These are phyloP conservation scores for grape (Vitis vinifera) DNA, from an alignment of 164 flowering plant genomes.

Conservation along the genomic window DNA sequence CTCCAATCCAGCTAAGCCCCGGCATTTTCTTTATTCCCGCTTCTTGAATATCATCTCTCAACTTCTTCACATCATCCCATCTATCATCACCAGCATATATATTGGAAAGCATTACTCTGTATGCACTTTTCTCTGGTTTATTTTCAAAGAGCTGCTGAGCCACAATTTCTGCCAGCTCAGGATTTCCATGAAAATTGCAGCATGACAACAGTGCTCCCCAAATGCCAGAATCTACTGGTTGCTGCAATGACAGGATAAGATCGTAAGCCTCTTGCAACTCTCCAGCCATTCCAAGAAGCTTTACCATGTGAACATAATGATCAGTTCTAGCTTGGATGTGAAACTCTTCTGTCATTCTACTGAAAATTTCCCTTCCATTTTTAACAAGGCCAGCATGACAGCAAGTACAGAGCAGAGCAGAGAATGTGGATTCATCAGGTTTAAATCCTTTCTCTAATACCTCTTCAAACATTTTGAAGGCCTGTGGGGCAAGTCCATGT, in stretches of 20 bases:
- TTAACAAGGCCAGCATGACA: conserved; percentile 64
- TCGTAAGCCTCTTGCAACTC: conserved; percentile 68
- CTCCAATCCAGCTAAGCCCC: conserved; percentile 61
- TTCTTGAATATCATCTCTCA: conserved; percentile 46
- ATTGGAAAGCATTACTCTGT: conserved; percentile 75
- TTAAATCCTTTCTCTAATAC: conserved; percentile 39
- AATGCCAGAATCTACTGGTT: conserved; percentile 54
- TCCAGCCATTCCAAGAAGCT: conserved; percentile 75
- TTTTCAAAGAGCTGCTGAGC: conserved; percentile 41
- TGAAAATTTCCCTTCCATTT: conserved; percentile 50
- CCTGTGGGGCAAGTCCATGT: conserved; percentile 54
- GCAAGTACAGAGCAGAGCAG: conserved; percentile 71
- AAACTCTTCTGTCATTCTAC: conserved; percentile 57
- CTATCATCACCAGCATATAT: conserved; percentile 61
- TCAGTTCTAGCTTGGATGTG: conserved; percentile 48
- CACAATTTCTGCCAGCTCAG: conserved; percentile 49
- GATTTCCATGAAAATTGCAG: conserved; percentile 57
- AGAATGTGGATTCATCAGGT: conserved; percentile 73
- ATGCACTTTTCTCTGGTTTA: conserved; percentile 42
- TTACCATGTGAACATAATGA: conserved; percentile 80
- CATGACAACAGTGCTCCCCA: conserved; percentile 88
- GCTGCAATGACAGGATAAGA: conserved; percentile 45
- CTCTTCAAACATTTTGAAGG: conserved; percentile 53
- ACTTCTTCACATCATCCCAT: conserved; percentile 62
- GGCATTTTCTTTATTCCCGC: conserved; percentile 41